phyloP scores from a whole-genome alignment of 2,329 filamentous ascomycete genomes.

The Alternaria arbusti region DNA sequence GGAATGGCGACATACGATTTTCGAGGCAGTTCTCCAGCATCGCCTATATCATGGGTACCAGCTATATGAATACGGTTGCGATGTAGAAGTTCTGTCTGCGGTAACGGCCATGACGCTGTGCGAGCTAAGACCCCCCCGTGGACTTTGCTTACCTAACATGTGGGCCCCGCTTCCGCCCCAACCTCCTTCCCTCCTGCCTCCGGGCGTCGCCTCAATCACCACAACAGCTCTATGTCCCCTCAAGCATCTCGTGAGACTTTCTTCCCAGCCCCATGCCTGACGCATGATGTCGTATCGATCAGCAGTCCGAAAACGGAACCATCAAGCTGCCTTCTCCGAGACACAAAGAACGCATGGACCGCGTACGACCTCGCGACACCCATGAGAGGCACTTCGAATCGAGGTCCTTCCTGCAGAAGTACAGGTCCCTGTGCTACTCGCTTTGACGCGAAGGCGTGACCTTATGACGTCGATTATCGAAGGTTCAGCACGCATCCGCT shows the following conservation, averaged over 20 bases:
- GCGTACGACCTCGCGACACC: not conserved
- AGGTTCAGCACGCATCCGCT: not conserved
- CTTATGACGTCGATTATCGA: not conserved
- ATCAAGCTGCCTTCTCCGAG: not conserved
- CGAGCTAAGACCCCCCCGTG: not conserved
- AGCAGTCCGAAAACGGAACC: not conserved
- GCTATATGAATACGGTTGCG: not conserved
- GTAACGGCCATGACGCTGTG: not conserved
- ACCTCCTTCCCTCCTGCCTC: not conserved
- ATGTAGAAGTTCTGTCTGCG: not conserved
- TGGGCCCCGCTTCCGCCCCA: not conserved
- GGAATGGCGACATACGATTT: not conserved
- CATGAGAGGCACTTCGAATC: not conserved
- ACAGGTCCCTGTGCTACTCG: not conserved
- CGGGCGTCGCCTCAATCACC: not conserved
- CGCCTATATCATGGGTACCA: not conserved
- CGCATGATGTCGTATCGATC: not conserved
- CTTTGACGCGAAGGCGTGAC: not conserved
- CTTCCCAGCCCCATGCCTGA: not conserved
- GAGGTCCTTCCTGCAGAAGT: not conserved
- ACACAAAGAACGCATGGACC: not conserved
- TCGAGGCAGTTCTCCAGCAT: not conserved
- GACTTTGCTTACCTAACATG: not conserved
- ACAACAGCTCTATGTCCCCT: not conserved
- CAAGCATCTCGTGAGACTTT: not conserved